Evolutionary conservation across 2,329 filamentous ascomycete genomes (phyloP).

Genomic region (Aspergillus oerlinghausenensis): DNA sequence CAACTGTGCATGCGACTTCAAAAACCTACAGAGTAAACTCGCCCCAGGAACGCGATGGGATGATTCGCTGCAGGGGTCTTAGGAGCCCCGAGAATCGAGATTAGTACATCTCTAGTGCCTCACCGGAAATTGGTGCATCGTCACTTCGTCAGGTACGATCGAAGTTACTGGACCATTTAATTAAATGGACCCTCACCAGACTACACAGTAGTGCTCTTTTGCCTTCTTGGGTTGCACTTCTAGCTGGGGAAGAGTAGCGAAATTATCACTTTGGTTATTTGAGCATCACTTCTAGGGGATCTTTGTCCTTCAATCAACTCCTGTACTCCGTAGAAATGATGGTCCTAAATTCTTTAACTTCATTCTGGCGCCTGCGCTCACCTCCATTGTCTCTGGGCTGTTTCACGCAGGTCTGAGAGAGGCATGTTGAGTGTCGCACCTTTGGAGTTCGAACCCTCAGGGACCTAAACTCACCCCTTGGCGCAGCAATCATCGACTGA

Average conservation of each 20-base stretch:
- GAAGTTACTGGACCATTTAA: not conserved
- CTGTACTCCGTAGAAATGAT: not conserved
- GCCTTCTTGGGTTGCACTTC: not conserved
- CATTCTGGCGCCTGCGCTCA: constrained; percentile 1
- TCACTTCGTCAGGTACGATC: not conserved
- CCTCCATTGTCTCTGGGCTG: constrained; percentile 5
- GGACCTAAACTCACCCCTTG: not conserved
- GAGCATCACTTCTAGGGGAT: not conserved
- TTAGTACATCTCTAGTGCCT: not conserved
- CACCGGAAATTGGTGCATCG: not conserved
- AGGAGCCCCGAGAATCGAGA: not conserved
- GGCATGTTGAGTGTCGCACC: not conserved
- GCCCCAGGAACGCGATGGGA: not conserved
- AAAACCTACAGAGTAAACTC: not conserved
- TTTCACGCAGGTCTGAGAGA: constrained; percentile 4
- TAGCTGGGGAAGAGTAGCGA: not conserved
- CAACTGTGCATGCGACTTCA: not conserved
- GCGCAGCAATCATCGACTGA: not conserved
- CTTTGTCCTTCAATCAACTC: not conserved
- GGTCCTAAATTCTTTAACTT: not conserved
- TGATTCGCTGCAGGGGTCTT: not conserved
- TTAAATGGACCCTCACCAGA: not conserved
- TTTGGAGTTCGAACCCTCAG: not conserved
- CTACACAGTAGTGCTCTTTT: not conserved
- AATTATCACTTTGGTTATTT: not conserved